Evolutionary conservation across 2,329 filamentous ascomycete genomes (phyloP).

Genomic region (Cladosporium sp.): DNA sequence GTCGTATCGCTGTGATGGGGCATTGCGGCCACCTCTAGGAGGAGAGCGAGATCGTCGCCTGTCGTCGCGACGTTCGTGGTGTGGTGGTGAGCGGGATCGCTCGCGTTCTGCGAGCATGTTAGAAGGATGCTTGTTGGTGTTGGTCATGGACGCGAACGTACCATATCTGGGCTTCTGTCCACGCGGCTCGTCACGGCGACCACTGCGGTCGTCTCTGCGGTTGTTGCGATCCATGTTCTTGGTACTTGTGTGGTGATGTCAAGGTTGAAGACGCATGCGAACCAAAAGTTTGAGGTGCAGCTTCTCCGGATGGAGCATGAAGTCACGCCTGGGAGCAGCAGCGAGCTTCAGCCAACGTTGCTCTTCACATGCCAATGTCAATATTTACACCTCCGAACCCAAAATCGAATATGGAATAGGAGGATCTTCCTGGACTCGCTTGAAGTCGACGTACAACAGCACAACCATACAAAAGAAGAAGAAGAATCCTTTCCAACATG

Average conservation of each 20-base stretch:
- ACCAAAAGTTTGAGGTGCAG: slow-evolving; percentile 16
- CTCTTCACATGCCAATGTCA: slow-evolving; percentile 16
- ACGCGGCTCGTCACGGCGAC: slow-evolving; percentile 29
- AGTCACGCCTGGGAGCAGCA: not conserved
- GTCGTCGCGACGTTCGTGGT: slow-evolving; percentile 33
- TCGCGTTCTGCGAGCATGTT: slow-evolving; percentile 29
- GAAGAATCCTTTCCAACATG: not conserved
- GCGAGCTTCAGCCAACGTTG: slow-evolving; percentile 14
- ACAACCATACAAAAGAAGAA: not conserved
- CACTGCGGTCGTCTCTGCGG: slow-evolving; percentile 26
- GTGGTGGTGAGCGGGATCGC: slow-evolving; percentile 33
- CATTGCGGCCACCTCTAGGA: slow-evolving; percentile 15
- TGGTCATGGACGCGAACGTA: slow-evolving; percentile 12
- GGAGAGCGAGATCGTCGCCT: slow-evolving; percentile 32
- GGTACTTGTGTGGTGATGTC: slow-evolving; percentile 4
- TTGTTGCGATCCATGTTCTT: slow-evolving; percentile 31
- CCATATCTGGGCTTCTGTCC: slow-evolving; percentile 31
- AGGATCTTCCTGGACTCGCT: not conserved
- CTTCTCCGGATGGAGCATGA: slow-evolving; percentile 9
- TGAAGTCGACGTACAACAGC: not conserved
- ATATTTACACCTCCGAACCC: not conserved
- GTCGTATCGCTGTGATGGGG: slow-evolving; percentile 25
- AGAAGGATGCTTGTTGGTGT: slow-evolving; percentile 13
- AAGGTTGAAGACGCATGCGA: slow-evolving; percentile 8
- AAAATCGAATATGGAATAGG: slow-evolving; percentile 1